Conservation (phyloP, 2,329 filamentous ascomycete genomes). For the Arthrinium puccinioides region DNA sequence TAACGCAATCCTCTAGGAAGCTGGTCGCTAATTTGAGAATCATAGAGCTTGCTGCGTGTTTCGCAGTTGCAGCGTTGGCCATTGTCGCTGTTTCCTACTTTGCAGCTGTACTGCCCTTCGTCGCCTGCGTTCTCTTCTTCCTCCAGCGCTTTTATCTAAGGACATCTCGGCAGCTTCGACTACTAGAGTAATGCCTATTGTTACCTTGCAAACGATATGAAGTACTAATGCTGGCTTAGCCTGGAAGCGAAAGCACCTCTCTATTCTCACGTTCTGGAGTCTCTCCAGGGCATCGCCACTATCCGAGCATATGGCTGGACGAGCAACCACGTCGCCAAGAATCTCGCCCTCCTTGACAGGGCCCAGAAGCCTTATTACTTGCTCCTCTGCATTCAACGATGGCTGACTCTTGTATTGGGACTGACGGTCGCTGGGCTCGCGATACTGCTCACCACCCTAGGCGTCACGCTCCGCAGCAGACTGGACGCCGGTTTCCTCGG, state of each 20-base stretch:
- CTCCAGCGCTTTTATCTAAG: slow-evolving; percentile 4
- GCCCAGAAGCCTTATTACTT: slow-evolving; percentile 4
- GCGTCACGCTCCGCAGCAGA: neutral
- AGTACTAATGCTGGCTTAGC: neutral
- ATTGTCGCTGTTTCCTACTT: neutral
- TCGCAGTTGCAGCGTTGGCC: neutral
- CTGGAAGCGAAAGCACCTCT: slow-evolving; percentile 3
- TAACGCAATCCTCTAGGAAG: neutral
- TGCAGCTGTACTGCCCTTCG: slow-evolving; percentile 1
- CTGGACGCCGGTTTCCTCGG: slow-evolving; percentile 2
- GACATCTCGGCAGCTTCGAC: slow-evolving; percentile 4
- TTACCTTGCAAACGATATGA: slow-evolving; percentile 3
- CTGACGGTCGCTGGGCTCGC: slow-evolving; percentile 2
- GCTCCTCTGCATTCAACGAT: slow-evolving; percentile 2
- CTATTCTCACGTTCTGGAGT: slow-evolving; percentile 1
- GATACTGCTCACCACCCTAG: slow-evolving; percentile 2
- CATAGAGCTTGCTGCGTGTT: slow-evolving; percentile 1
- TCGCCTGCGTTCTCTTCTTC: neutral
- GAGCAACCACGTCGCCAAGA: neutral
- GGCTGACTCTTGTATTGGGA: slow-evolving; percentile 1
- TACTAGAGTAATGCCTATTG: slow-evolving; percentile 1
- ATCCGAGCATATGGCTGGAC: slow-evolving; percentile 3
- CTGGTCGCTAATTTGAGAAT: slow-evolving; percentile 3
- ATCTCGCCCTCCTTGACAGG: neutral
- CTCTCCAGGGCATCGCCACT: neutral